Evolutionary conservation across 345 rosid species (phyloP).

Genomic region (Aurinia saxatilis): DNA sequence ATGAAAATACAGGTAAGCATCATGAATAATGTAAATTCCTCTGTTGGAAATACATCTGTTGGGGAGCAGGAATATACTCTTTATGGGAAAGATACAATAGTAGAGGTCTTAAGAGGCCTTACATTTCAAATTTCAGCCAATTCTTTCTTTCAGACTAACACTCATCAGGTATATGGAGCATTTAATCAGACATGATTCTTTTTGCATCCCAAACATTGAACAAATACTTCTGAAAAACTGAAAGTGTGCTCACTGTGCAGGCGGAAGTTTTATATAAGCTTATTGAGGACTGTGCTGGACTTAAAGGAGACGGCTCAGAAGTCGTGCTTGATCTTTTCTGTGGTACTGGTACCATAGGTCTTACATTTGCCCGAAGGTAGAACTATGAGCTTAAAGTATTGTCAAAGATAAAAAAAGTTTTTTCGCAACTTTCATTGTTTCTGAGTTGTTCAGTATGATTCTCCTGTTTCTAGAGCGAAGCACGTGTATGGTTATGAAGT

Average conservation of each 20-base stretch:
- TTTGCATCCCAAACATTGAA: background rate
- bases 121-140: slow-evolving; percentile 90
- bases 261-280: slow-evolving; percentile 89
- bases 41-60: slow-evolving; percentile 85
- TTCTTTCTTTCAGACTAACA: slow-evolving; percentile 93
- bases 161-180: slow-evolving; percentile 53
- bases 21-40: slow-evolving; percentile 81
- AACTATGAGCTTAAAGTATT: background rate
- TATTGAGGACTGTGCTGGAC: slow-evolving; percentile 74
- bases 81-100: slow-evolving; percentile 62
- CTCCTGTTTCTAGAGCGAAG: slow-evolving; percentile 46
- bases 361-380: slow-evolving; percentile 81
- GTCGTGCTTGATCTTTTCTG: slow-evolving; percentile 89
- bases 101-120: slow-evolving; percentile 75
- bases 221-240: background rate
- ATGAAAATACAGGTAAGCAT: slow-evolving; percentile 64
- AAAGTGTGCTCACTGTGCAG: slow-evolving; percentile 32
- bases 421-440: background rate
- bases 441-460: background rate
- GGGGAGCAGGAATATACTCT: slow-evolving; percentile 87
- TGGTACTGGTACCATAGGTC: slow-evolving; percentile 94
- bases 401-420: background rate
- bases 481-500: slow-evolving; percentile 94
- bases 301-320: slow-evolving; percentile 88
- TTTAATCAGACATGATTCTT: background rate